A percentile compares a stretch with the other conserved stretches of the same genome.
Evolutionary conservation across 495 filamentous ascomycete genomes (phyloP).

Genomic region (Patellaria atrata): DNA sequence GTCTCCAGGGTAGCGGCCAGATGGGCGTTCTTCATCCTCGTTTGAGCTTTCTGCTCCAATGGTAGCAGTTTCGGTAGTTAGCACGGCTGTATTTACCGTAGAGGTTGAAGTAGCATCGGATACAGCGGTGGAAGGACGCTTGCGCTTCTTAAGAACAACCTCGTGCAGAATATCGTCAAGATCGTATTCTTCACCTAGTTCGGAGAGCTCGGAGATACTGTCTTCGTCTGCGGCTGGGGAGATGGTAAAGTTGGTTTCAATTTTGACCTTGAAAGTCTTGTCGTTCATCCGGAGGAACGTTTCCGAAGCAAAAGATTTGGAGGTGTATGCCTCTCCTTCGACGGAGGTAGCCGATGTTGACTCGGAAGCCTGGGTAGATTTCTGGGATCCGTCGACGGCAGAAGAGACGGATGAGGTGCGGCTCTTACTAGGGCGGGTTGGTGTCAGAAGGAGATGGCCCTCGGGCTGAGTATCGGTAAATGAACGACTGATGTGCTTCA

Average conservation of each 20-base stretch:
- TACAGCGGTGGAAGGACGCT: constrained; percentile 7
- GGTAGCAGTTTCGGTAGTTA: constrained; percentile 32
- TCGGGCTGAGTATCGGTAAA: no score
- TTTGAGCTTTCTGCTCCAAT: constrained; percentile 18
- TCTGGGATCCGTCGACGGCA: constrained; percentile 4
- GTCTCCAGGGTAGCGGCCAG: constrained; percentile 25
- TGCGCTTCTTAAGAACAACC: constrained; percentile 13
- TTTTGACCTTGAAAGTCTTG: constrained; percentile 7
- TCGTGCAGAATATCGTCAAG: constrained; percentile 10
- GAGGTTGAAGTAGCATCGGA: constrained; percentile 10
- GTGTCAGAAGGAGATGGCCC: no score
- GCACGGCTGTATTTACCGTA: constrained; percentile 13
- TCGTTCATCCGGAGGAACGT: no score
- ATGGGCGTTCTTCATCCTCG: constrained; percentile 8
- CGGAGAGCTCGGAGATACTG: constrained; percentile 13
- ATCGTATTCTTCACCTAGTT: constrained; percentile 10
- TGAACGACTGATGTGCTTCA: neutral
- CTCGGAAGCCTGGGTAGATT: constrained; percentile 14
- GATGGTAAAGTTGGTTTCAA: neutral
- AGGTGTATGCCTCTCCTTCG: constrained; percentile 8
- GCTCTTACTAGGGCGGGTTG: no score
- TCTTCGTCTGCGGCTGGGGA: constrained; percentile 8
- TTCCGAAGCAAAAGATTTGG: constrained; percentile 2
- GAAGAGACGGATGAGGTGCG: constrained; percentile 9
- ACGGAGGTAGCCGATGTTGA: constrained; percentile 17